A percentile compares a stretch with the other conserved stretches of the same genome.
Evolutionary conservation across 768 basidiomycete genomes (phyloP).

Genomic region (Nidula microcarpa): DNA sequence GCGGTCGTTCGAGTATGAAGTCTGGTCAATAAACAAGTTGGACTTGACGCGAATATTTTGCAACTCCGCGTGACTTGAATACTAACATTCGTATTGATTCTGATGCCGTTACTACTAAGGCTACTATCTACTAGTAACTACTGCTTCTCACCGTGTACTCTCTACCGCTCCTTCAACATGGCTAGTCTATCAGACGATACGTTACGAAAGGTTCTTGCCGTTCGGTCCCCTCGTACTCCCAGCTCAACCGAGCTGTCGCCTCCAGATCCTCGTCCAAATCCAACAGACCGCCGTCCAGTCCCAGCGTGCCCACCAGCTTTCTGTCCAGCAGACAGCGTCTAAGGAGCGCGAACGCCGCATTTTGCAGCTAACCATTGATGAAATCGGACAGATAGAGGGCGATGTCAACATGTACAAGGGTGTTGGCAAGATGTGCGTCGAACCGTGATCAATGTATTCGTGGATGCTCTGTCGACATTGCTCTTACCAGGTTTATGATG

Average conservation of each 20-base stretch:
- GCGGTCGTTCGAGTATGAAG: too few relatives aligned
- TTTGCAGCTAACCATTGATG: conserved; percentile 83
- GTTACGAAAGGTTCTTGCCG: conserved; percentile 54
- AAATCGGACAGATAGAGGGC: conserved; percentile 67
- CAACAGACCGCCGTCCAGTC: conserved; percentile 89
- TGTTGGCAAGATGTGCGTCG: conserved; percentile 87
- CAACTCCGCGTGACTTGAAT: conserved; percentile 13
- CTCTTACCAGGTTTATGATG: conserved; percentile 75
- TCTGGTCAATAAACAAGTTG: not conserved
- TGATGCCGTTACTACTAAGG: too few relatives aligned
- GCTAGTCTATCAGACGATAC: conserved; percentile 21
- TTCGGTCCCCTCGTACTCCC: conserved; percentile 3
- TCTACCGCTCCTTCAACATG: conserved; percentile 8
- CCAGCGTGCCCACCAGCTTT: conserved; percentile 69
- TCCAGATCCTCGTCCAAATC: conserved; percentile 87
- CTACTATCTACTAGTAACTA: too few relatives aligned
- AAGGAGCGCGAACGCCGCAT: conserved; percentile 92
- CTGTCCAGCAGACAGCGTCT: conserved; percentile 68
- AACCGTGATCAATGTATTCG: too few relatives aligned
- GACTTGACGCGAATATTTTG: conserved; percentile 17
- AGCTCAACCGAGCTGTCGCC: conserved; percentile 4
- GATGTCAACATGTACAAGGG: conserved; percentile 89
- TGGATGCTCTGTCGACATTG: not conserved
- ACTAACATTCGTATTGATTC: too few relatives aligned
- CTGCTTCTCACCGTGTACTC: too few relatives aligned